Base-by-base conservation (phyloP, 1,139 yeast genomes). In the Suhomyces choctaworum region DNA sequence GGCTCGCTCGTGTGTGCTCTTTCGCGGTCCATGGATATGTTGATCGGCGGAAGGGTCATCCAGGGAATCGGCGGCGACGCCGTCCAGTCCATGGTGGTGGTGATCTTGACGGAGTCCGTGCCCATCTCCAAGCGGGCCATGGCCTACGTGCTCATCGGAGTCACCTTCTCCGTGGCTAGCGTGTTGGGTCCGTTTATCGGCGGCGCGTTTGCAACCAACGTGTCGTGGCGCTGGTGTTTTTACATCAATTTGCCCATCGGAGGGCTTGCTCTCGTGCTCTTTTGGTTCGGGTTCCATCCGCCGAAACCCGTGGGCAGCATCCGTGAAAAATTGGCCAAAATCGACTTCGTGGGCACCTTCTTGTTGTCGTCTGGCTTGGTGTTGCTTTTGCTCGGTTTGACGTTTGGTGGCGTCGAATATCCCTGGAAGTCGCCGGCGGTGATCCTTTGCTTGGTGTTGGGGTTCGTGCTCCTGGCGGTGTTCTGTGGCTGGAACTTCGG, bases 211-310 rank as follows among this genome's bases (percentile, higher is more conserved):
- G 70, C 85, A 2, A 54, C 76, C 10, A 66, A 75, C 34, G 80
- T 76, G 2, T 64, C 78, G 12, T 84, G 92, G 92, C 69, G 92
- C 54, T 82, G 90, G 90, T 79, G 87, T 48, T 84, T 83, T 55
- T 84, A 78, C 56, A 70, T 84, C 48, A 83, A 82, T 52, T 58
- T 84, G 40, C 88, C 90, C 4, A 61, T 82, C 31, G 85, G 86
- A 12, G 88, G 83, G 0, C 43, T 71, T 4, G 80, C 84, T 1
- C 57, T 73, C 12, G 52, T 59, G 0, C 51, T 73, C 14, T 64
- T 83, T 32, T 40, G 64, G 6, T 48, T 66, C 29, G 66, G 73
- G n/a, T 80, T 78, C 58, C 65, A 73, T 27, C 85, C 88, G 11
- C 82, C 82, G 10, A 61, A 47, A 28, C 67, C 78, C 2, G 54